phyloP scores from a whole-genome alignment of 2,329 filamentous ascomycete genomes.

The Ambrosiella xylebori region DNA sequence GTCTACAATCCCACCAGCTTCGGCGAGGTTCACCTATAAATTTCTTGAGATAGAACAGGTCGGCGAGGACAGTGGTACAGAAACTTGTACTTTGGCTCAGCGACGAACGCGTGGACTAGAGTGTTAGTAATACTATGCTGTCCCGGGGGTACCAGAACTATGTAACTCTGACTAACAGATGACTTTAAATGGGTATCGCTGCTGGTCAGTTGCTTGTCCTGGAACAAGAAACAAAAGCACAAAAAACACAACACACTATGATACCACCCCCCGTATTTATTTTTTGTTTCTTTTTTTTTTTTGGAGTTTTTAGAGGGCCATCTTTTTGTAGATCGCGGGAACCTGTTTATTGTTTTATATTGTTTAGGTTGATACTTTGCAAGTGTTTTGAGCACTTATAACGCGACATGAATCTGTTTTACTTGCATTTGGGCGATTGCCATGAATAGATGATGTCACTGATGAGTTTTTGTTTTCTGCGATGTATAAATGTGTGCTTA shows the following conservation, averaged over 20 bases:
- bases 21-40: constrained; percentile 21
- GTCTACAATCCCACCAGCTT: constrained; percentile 42
- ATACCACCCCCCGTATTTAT: constrained; percentile 5
- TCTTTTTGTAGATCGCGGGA: background rate
- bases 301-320: constrained; percentile 1
- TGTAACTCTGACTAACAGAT: background rate
- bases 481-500: background rate
- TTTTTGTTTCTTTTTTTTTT: background rate
- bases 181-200: background rate
- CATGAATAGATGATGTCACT: background rate
- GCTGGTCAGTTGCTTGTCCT: background rate
- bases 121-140: background rate
- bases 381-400: background rate
- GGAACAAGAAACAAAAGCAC: background rate
- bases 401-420: constrained; percentile 4
- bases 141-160: background rate
- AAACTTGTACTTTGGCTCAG: background rate
- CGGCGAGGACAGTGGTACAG: background rate
- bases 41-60: background rate
- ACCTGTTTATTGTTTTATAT: background rate
- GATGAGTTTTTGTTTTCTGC: background rate
- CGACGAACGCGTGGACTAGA: background rate
- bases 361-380: background rate
- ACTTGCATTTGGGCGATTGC: background rate
- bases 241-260: constrained; percentile 5